Conservation (phyloP, 2,329 filamentous ascomycete species). For the Aspergillus chevalieri region DNA sequence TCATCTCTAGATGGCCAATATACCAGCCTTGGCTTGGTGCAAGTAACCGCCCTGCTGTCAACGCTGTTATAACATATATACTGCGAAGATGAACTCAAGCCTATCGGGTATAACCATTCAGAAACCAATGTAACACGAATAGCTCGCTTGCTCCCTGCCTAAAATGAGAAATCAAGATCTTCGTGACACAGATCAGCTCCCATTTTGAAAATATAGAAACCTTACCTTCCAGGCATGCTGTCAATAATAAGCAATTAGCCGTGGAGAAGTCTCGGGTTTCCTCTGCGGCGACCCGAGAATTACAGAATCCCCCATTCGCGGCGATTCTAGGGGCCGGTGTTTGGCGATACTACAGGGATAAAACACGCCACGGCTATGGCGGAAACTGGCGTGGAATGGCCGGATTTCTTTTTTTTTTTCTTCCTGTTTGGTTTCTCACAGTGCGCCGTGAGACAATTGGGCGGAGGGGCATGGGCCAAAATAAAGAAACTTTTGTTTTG, state of each 20-base stretch:
- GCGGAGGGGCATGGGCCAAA: constrained; percentile 3
- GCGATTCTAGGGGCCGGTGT: background rate
- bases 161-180: too few species aligned
- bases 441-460: background rate
- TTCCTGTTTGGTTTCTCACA: constrained; percentile 4
- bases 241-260: background rate
- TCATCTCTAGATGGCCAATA: too few species aligned
- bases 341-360: constrained; percentile 17
- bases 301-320: background rate
- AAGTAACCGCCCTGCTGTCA: too few species aligned
- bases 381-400: constrained; percentile 13
- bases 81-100: too few species aligned
- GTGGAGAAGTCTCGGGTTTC: too few species aligned
- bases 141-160: too few species aligned
- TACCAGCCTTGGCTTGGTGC: too few species aligned
- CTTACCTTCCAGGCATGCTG: background rate
- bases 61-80: too few species aligned
- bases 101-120: too few species aligned
- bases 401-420: constrained; percentile 9
- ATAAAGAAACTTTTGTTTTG: background rate
- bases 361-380: constrained; percentile 13
- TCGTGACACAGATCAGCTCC: too few species aligned
- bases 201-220: too few species aligned
- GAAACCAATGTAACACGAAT: too few species aligned
- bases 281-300: background rate